Evolutionary conservation across 2,329 filamentous ascomycete genomes (phyloP), one percentile per base, ranked within the genome.

Genomic region (Fusarium albidum): DNA sequence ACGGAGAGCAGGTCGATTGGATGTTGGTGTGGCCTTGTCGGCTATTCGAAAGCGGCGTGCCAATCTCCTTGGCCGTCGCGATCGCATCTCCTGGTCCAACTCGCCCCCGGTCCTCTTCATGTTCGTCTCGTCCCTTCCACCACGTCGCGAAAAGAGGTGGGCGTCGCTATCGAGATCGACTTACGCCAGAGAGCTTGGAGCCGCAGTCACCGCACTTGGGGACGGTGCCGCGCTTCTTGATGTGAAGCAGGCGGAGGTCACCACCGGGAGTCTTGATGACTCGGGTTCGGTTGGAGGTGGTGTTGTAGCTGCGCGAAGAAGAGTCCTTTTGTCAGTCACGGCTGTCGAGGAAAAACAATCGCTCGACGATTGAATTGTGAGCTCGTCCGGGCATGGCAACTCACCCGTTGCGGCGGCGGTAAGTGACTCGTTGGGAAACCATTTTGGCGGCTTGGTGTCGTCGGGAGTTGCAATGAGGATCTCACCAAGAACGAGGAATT

Each of bases 201-300:
- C 95, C 95, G 77, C 96, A 99, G 86, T 99, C 95, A 86, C 96
- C 91, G 79, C 95, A 99, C 87, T 99, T 99, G 77, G 95, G 95
- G 66, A 93, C 90, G 77, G 92, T 96, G 72, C 93, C 95, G 79
- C 89, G 91, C 92, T 99, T 99, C 91, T 98, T 98, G 85, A 97
- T 93, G 89, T 99, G 94, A 72, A 98, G 90, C 77, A 96, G 89
- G 79, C 95, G 89, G 75, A 96, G 88, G 79, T 94, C 87, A 78
- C 95, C 95, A 79, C 95, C 96, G 69, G 96, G 95, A 69, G 95
- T 99, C 87, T 95, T 95, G 81, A 96, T 79, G 74, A 96, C 85
- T 77, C 95, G 90, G 78, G 95, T 94, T 82, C 92, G 92, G 90
- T 99, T 97, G 79, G 91, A 96, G 78, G 84, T 84, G 79, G 94